Percentiles rank a stretch among this genome's conserved stretches.
Evolutionary conservation across 129 eudicot species (phyloP).

Genomic region (Scalesia atractyloides): DNA sequence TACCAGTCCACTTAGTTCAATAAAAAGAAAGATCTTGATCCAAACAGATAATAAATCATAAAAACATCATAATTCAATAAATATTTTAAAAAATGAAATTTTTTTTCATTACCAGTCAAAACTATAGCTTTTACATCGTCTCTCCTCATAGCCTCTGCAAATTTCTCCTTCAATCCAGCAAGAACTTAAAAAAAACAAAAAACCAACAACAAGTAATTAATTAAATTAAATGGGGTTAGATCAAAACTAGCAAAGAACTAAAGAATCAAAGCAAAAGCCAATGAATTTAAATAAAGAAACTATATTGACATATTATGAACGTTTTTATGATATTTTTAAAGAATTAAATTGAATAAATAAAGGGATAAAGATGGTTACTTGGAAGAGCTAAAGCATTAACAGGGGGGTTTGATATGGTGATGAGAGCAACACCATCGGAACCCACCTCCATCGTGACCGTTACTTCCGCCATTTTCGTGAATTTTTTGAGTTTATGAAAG

Average conservation of each 20-base stretch:
- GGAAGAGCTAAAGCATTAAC: constrained; percentile 75
- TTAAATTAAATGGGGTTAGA: constrained; percentile 14
- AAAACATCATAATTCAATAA: neutral
- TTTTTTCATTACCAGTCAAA: constrained; percentile 59
- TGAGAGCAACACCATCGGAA: constrained; percentile 72
- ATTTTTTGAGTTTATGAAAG: constrained; percentile 10
- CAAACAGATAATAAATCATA: constrained; percentile 5
- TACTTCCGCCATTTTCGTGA: constrained; percentile 48
- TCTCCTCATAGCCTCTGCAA: constrained; percentile 71
- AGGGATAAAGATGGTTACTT: constrained; percentile 32
- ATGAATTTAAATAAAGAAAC: neutral
- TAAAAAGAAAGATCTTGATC: neutral
- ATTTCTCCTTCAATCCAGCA: constrained; percentile 71
- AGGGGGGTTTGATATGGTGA: constrained; percentile 82
- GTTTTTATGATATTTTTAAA: neutral
- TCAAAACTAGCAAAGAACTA: neutral
- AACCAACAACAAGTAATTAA: constrained; percentile 11
- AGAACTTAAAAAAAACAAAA: constrained; percentile 42
- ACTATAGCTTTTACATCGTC: constrained; percentile 92
- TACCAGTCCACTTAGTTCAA: neutral
- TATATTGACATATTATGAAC: neutral
- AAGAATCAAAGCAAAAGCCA: neutral
- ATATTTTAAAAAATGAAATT: no score
- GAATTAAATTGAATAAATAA: neutral
- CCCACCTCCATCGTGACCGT: constrained; percentile 72